phyloP scores from a whole-genome alignment of 2,329 filamentous ascomycete genomes.

The Alternaria atra region DNA sequence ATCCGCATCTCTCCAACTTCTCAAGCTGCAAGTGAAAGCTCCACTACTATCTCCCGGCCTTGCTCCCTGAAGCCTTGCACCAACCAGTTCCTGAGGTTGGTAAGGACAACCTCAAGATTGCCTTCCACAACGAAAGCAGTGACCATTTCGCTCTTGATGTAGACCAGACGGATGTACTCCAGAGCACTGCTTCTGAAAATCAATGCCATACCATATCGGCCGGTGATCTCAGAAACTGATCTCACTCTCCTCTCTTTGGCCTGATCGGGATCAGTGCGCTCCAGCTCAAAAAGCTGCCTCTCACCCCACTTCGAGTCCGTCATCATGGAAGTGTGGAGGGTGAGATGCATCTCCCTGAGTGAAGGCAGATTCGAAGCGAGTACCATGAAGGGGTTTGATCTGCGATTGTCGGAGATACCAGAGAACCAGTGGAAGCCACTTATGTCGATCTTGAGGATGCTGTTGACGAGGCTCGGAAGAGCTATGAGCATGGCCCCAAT shows the following conservation, averaged over 20 bases:
- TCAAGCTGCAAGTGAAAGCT: constrained; percentile 2
- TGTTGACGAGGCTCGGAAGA: constrained; percentile 15
- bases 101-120: constrained; percentile 8
- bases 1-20: too few relatives aligned
- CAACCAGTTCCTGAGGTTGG: constrained; percentile 6
- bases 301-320: constrained; percentile 72
- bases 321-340: constrained; percentile 81
- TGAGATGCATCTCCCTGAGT: constrained; percentile 80
- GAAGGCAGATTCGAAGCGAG: constrained; percentile 86
- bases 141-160: constrained; percentile 69
- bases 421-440: constrained; percentile 55
- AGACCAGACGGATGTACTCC: constrained; percentile 76
- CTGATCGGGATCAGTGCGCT: constrained; percentile 80
- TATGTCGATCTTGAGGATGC: constrained; percentile 56
- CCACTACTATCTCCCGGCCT: not conserved
- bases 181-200: constrained; percentile 75
- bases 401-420: constrained; percentile 81
- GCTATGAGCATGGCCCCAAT: constrained; percentile 11
- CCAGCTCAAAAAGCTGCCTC: constrained; percentile 68
- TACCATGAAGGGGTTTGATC: constrained; percentile 87
- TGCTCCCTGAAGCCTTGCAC: constrained; percentile 7
- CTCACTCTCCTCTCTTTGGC: constrained; percentile 79
- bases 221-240: constrained; percentile 80
- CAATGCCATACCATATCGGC: constrained; percentile 79
- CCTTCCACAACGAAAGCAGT: constrained; percentile 66